Evolutionary conservation across 768 basidiomycete species (phyloP).

Genomic region (Lyophyllum shimeji): DNA sequence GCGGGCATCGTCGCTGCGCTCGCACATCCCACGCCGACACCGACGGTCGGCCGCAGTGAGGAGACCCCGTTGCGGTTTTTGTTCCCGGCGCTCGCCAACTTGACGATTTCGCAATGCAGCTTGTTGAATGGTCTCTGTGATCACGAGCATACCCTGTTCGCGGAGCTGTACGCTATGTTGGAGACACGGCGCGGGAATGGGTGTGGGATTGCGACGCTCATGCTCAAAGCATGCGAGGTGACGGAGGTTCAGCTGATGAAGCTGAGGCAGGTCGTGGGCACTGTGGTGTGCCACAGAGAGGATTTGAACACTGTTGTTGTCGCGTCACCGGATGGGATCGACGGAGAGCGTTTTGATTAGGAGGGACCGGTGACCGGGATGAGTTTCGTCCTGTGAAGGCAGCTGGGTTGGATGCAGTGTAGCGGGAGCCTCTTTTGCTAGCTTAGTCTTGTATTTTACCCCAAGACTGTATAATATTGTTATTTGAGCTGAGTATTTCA

Average conservation of each 20-base stretch:
- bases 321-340: not conserved
- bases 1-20: not conserved
- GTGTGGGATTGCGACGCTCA: not conserved
- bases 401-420: too few species aligned
- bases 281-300: not conserved
- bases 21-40: not conserved
- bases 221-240: not conserved
- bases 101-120: not conserved
- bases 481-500: too few species aligned
- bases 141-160: not conserved
- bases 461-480: too few species aligned
- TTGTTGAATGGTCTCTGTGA: not conserved
- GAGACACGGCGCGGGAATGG: not conserved
- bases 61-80: not conserved
- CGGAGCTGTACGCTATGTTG: not conserved
- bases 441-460: too few species aligned
- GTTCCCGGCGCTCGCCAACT: not conserved
- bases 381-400: too few species aligned
- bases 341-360: not conserved
- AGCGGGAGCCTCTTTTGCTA: too few species aligned
- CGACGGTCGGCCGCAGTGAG: not conserved
- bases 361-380: not conserved
- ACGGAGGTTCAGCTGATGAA: not conserved
- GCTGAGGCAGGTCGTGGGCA: not conserved
- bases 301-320: not conserved